Conservation (phyloP, 805 yeast genomes). For the Blastobotrys parvus region DNA sequence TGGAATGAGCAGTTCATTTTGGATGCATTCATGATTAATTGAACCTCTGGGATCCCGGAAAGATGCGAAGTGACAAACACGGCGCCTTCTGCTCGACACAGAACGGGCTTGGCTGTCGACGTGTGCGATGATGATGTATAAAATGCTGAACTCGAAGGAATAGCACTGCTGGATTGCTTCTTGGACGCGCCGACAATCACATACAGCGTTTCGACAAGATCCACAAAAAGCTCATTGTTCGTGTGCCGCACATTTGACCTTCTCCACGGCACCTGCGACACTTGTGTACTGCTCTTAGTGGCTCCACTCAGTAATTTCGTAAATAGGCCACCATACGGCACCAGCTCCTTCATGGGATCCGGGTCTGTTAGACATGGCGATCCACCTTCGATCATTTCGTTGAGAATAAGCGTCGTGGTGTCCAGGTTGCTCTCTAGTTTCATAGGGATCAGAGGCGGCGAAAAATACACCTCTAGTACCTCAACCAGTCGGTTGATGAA, state of each 20-base stretch:
- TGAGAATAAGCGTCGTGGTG: constrained; percentile 58
- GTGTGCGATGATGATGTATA: constrained; percentile 24
- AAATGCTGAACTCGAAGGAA: constrained; percentile 3
- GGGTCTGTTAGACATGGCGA: constrained; percentile 65
- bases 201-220: constrained; percentile 58
- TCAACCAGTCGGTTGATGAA: constrained; percentile 44
- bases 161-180: not conserved
- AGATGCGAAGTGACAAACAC: constrained; percentile 57
- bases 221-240: constrained; percentile 81
- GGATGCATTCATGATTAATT: constrained; percentile 38
- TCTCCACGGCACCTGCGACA: constrained; percentile 64
- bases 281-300: constrained; percentile 7
- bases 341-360: constrained; percentile 57
- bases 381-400: constrained; percentile 67
- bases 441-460: constrained; percentile 42
- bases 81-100: constrained; percentile 46
- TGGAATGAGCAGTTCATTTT: constrained; percentile 57
- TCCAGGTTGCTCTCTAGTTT: constrained; percentile 66
- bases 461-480: constrained; percentile 52
- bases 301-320: constrained; percentile 38
- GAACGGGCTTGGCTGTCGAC: constrained; percentile 21
- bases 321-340: constrained; percentile 56
- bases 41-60: constrained; percentile 71
- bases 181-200: constrained; percentile 38
- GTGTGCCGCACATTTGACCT: constrained; percentile 58